phyloP scores from a whole-genome alignment of 1,139 yeast species.

The Entelexis sorbosivorans region DNA sequence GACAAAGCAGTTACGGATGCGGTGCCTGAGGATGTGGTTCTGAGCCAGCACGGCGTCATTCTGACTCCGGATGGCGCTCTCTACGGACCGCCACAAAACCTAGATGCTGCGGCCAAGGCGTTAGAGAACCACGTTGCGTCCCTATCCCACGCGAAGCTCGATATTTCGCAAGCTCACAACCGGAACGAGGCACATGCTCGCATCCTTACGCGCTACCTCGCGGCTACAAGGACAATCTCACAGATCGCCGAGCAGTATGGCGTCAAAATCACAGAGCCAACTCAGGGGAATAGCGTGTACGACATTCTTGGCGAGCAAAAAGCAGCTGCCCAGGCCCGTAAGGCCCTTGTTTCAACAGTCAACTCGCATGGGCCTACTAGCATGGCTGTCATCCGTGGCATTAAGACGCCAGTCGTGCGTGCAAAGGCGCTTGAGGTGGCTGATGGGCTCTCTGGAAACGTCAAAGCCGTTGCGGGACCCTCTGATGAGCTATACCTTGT shows the following conservation, averaged over 20 bases:
- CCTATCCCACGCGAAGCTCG: conserved; percentile 13
- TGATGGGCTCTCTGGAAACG: conserved; percentile 40
- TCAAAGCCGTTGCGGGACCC: conserved; percentile 41
- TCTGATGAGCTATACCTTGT: conserved; percentile 37
- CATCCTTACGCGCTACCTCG: conserved; percentile 18
- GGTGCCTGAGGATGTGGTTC: conserved; percentile 12
- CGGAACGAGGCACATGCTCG: conserved; percentile 21
- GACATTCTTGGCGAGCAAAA: conserved; percentile 39
- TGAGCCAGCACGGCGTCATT: conserved; percentile 14
- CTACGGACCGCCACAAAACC: conserved; percentile 17
- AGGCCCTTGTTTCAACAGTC: conserved; percentile 58
- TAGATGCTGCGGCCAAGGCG: conserved; percentile 16
- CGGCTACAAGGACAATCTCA: conserved; percentile 11
- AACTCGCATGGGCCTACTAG: conserved; percentile 62
- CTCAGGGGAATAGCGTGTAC: conserved; percentile 31
- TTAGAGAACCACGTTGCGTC: conserved; percentile 11
- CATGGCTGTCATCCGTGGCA: conserved; percentile 52
- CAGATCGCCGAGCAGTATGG: conserved; percentile 7
- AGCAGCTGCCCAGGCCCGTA: conserved; percentile 46
- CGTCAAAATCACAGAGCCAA: conserved; percentile 15
- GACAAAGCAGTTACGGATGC: background rate
- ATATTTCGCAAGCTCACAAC: conserved; percentile 22
- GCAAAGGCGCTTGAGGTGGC: conserved; percentile 36
- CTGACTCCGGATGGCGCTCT: conserved; percentile 10
- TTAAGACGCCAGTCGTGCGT: conserved; percentile 50